Evolutionary conservation across 1,139 yeast species (phyloP), one percentile per base, ranked within the genome.

Genomic region (Suhomyces terraborum): DNA sequence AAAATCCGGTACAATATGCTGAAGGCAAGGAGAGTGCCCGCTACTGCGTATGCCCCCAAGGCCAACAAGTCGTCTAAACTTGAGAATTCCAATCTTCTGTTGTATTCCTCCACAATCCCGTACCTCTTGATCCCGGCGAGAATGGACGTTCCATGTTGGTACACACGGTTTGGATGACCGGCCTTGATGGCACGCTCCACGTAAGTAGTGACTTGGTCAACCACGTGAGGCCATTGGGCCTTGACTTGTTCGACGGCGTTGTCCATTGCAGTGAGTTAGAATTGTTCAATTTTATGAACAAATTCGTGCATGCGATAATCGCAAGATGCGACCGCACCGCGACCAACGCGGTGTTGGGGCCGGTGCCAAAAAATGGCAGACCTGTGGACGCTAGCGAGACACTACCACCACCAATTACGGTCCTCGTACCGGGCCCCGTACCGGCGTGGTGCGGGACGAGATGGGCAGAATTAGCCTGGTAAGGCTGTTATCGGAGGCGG

Each of bases 191-290:
- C 40, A 4, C 33, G 36, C 25, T 10, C 26, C 28, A 37, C 20
- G 25, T 41, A 41, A 4, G 14, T 32, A 32, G 32, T 38, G 45
- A 38, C 18, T 8, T 37, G 34, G 8, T 41, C 45, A 12, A 35
- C 35, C 10, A 32, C 39, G n/a, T 23, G 29, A 12, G 41, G 45
- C 45, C 35, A 37, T 21, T 37, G 38, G 38, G 39, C 39, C 36
- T 35, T 34, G 29, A 41, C 31, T 21, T 36, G 38, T 19, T 40
- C 43, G 26, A 40, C 24, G 9, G 23, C 20, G 21, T 40, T 36
- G 17, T 40, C 40, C 43, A 36, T 40, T 35, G 38, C 26, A 22
- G 31, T 20, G 19, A 28, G 19, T 30, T 27, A 22, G 35, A 28
- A 13, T 7, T 18, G 18, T n/a, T 22, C 14, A 16, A 32, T 23